A percentile compares a stretch with the other conserved stretches of the same genome.
Evolutionary conservation across 2,329 filamentous ascomycete genomes (phyloP).

Genomic region (Apiospora rasikravindrae): DNA sequence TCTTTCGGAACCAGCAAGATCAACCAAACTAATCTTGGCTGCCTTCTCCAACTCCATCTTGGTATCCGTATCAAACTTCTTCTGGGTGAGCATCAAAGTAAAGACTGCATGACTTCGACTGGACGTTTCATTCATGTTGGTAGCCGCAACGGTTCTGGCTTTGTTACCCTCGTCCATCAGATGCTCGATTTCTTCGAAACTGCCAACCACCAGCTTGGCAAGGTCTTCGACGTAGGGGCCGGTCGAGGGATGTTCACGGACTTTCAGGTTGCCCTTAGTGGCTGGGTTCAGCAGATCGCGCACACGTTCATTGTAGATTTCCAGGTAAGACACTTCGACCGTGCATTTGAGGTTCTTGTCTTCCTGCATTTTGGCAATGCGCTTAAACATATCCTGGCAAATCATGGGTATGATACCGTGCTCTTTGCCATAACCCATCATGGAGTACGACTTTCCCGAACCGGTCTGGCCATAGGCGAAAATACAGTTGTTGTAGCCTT

Average conservation of each 20-base stretch:
- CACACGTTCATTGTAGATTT: constrained; percentile 99
- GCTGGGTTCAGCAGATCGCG: constrained; percentile 93
- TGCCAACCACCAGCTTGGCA: constrained; percentile 90
- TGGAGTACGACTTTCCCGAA: constrained; percentile 98
- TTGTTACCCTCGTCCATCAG: constrained; percentile 99
- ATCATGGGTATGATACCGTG: constrained; percentile 95
- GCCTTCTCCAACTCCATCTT: constrained; percentile 98
- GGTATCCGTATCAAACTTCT: constrained; percentile 86
- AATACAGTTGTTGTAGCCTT: constrained; percentile 99
- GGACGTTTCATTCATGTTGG: constrained; percentile 99
- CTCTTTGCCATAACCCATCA: constrained; percentile 99
- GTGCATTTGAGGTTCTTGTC: constrained; percentile 86
- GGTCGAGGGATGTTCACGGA: constrained; percentile 95
- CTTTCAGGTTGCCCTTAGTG: constrained; percentile 95
- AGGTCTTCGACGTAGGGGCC: constrained; percentile 98
- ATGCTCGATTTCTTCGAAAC: constrained; percentile 94
- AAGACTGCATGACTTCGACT: constrained; percentile 98
- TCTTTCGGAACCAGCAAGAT: constrained; percentile 96
- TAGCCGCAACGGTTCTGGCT: constrained; percentile 94
- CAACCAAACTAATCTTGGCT: constrained; percentile 96
- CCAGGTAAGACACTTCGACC: constrained; percentile 96
- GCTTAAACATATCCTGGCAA: constrained; percentile 95
- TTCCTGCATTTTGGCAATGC: constrained; percentile 72
- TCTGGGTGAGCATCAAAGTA: constrained; percentile 93
- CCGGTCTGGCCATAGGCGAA: constrained; percentile 99